Percentiles rank a stretch among this genome's conserved stretches.
Conservation (phyloP, 345 rosid species). For the Clausena lansium region DNA sequence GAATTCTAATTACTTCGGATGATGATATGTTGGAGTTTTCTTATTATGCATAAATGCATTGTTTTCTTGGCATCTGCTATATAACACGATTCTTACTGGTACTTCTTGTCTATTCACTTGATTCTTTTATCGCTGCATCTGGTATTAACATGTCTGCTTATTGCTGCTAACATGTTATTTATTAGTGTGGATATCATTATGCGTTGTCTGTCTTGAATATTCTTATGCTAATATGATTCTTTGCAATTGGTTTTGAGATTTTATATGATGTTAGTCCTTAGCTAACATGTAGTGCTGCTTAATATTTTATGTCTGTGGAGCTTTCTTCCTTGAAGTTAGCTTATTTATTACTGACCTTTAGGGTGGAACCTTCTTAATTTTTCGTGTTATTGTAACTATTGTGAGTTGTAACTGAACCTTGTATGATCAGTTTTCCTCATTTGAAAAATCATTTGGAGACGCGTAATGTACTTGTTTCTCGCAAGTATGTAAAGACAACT, state of each 20-base stretch:
- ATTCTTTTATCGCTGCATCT: background rate
- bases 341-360: conserved; percentile 9
- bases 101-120: background rate
- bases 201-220: background rate
- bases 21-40: background rate
- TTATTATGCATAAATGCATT: background rate
- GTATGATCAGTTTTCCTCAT: conserved; percentile 7
- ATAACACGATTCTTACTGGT: background rate
- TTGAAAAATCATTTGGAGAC: conserved; percentile 6
- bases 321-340: background rate
- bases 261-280: background rate
- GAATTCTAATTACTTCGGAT: background rate
- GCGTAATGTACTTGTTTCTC: background rate
- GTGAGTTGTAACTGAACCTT: conserved; percentile 19
- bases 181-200: background rate
- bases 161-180: background rate
- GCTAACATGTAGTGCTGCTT: conserved; percentile 4
- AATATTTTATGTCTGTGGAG: background rate
- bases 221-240: background rate
- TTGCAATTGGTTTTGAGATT: background rate
- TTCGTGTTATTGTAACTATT: conserved; percentile 23
- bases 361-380: conserved; percentile 8
- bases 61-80: background rate
- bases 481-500: background rate
- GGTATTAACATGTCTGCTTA: background rate